Percentiles rank a stretch among this genome's conserved stretches.
Evolutionary conservation across 2,329 filamentous ascomycete genomes (phyloP).

Genomic region (Pseudogymnoascus sp.): DNA sequence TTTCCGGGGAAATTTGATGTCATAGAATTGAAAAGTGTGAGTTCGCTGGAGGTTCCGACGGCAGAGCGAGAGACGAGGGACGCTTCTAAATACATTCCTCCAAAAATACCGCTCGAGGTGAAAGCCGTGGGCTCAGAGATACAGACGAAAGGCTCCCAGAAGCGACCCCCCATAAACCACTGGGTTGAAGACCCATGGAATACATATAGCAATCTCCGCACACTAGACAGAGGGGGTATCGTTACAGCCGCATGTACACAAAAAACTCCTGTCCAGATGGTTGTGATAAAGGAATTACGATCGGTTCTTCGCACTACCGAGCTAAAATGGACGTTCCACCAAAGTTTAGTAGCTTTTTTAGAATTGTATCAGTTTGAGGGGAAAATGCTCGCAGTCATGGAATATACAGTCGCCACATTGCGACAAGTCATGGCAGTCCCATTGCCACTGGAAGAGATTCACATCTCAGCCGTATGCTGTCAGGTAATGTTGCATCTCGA

Average conservation of each 20-base stretch:
- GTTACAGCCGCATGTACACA: slow-evolving; percentile 14
- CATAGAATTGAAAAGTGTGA: neutral
- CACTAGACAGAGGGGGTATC: slow-evolving; percentile 12
- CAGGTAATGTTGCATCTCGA: slow-evolving; percentile 10
- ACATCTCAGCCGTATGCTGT: slow-evolving; percentile 14
- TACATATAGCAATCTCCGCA: slow-evolving; percentile 11
- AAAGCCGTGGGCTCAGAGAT: neutral
- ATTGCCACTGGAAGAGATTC: slow-evolving; percentile 13
- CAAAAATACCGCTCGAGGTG: neutral
- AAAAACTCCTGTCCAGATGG: slow-evolving; percentile 11
- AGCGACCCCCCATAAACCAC: neutral
- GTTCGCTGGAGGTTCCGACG: neutral
- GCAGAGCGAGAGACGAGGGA: neutral
- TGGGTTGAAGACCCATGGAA: slow-evolving; percentile 11
- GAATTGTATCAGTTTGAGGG: slow-evolving; percentile 13
- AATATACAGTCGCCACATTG: slow-evolving; percentile 16
- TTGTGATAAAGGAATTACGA: slow-evolving; percentile 14
- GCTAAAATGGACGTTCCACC: slow-evolving; percentile 12
- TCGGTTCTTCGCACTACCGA: slow-evolving; percentile 8
- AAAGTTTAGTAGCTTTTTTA: slow-evolving; percentile 13
- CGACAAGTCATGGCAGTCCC: slow-evolving; percentile 13
- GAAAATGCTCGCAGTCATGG: slow-evolving; percentile 13
- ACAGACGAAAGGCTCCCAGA: neutral
- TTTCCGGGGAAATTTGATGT: neutral
- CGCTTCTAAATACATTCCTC: neutral